Base-by-base conservation (phyloP, 345 rosid species). In the Gynandropsis gynandra region DNA sequence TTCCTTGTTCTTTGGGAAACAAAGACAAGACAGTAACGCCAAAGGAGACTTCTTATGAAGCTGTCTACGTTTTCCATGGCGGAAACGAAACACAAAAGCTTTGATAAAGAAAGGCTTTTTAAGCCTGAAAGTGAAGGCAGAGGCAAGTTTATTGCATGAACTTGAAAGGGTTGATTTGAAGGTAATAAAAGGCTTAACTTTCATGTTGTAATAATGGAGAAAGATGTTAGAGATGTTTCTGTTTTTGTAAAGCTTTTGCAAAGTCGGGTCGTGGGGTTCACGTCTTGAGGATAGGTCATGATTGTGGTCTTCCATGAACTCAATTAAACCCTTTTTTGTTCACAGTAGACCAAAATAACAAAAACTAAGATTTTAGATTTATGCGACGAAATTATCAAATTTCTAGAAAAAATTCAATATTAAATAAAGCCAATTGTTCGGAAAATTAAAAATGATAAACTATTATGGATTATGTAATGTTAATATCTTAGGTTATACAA, bases 111-210 rank as follows among this genome's bases (percentile, higher is more conserved):
- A 36, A 54, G 74, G 76, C 57, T 54, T 76, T 56, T 54, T 72
- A 47, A 81, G 72, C 46, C 68, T 72, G 72, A 81, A 69, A 35
- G 63, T 74, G 74, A 77, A 74, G 70, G 29, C 14, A 37, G 42
- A 36, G 37, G 67, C 40, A 15, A 79, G 68, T 51, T 69, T 72
- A 58, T 42, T 79, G 73, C 73, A 77, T 61, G 75, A 77, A 5
- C 33, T 71, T 13, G 78, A 56, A 76, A 85, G 71, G 82, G 77
- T 81, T 65, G 76, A 60, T 71, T 48, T 72, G 55, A 77, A 74
- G 82, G 75, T 66, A 72, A 63, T 54, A 40, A 77, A 69, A 72
- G 77, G 57, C 66, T 79, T 81, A 68, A 71, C 54, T 77, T 71
- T 77, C 74, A 66, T 68, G 18, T 60, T 59, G 63, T 53, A 33